Conservation (phyloP, 176 grass and related monocot species). For the Raddia distichophylla region DNA sequence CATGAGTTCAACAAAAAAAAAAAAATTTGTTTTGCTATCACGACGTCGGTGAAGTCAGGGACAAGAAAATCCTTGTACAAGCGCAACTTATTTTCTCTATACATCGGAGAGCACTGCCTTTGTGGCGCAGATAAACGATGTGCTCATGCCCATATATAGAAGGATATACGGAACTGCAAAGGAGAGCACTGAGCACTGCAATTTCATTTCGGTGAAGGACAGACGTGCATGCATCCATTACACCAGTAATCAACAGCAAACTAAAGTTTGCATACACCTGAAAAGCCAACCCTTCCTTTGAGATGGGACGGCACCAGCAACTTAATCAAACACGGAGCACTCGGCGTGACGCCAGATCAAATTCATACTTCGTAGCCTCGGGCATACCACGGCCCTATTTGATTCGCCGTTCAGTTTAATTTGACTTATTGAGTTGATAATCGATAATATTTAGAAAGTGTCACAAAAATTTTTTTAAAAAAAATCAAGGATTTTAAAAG, state of each 20-base stretch:
- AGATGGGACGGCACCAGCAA: constrained; percentile 7
- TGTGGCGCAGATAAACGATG: not conserved
- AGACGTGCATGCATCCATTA: constrained; percentile 2
- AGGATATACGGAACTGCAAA: constrained; percentile 8
- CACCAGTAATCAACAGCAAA: constrained; percentile 5
- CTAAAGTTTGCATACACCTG: too few relatives aligned
- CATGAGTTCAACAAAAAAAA: not conserved
- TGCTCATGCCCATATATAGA: not conserved
- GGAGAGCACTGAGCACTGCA: not conserved
- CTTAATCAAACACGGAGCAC: not conserved
- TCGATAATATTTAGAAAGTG: too few relatives aligned
- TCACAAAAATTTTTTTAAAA: too few relatives aligned
- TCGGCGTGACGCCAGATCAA: constrained; percentile 21
- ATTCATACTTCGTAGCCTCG: not conserved
- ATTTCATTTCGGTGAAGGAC: constrained; percentile 20
- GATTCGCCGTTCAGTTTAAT: too few relatives aligned
- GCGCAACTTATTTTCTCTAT: too few relatives aligned
- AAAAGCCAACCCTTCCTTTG: constrained; percentile 29
- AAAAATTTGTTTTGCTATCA: too few relatives aligned
- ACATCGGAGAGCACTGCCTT: not conserved
- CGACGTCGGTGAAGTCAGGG: too few relatives aligned
- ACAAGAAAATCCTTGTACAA: too few relatives aligned
- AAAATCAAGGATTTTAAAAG: too few relatives aligned
- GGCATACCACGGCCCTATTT: not conserved
- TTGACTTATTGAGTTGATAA: too few relatives aligned